phyloP scores from a whole-genome alignment of 2,329 filamentous ascomycete genomes.

The Furcasterigmium furcatum region DNA sequence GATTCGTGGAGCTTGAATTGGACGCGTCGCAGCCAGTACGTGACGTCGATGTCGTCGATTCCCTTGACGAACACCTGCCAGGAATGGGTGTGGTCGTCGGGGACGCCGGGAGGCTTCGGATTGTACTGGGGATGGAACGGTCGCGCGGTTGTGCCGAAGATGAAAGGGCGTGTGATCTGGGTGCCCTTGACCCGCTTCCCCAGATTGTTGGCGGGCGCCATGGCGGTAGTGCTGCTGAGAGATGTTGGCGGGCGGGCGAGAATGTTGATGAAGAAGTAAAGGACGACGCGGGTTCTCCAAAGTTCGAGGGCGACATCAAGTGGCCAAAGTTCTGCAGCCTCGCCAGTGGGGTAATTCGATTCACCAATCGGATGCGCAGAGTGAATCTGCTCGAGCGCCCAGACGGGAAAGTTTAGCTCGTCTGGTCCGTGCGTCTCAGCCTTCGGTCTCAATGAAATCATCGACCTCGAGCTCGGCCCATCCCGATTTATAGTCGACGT shows the following conservation, averaged over 20 bases:
- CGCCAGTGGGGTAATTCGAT: no score
- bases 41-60: slow-evolving; percentile 84
- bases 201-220: slow-evolving; percentile 57
- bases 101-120: slow-evolving; percentile 72
- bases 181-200: slow-evolving; percentile 64
- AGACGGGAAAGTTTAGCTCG: no score
- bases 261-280: slow-evolving; percentile 3
- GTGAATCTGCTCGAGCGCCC: no score
- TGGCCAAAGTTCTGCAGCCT: slow-evolving; percentile 1
- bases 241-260: no score
- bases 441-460: no score
- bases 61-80: slow-evolving; percentile 95
- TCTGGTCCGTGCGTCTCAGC: no score
- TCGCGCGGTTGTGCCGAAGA: slow-evolving; percentile 77
- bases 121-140: slow-evolving; percentile 76
- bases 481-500: slow-evolving; percentile 1
- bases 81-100: slow-evolving; percentile 90
- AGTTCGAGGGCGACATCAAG: slow-evolving; percentile 1
- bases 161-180: slow-evolving; percentile 62
- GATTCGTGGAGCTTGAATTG: slow-evolving; percentile 99
- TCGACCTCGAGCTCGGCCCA: no score
- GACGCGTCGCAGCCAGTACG: slow-evolving; percentile 93
- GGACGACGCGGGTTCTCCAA: not conserved
- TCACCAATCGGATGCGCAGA: no score
- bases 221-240: slow-evolving; percentile 21